Conservation (phyloP, 306 rosid genomes). For the Cucurbita maxima region DNA sequence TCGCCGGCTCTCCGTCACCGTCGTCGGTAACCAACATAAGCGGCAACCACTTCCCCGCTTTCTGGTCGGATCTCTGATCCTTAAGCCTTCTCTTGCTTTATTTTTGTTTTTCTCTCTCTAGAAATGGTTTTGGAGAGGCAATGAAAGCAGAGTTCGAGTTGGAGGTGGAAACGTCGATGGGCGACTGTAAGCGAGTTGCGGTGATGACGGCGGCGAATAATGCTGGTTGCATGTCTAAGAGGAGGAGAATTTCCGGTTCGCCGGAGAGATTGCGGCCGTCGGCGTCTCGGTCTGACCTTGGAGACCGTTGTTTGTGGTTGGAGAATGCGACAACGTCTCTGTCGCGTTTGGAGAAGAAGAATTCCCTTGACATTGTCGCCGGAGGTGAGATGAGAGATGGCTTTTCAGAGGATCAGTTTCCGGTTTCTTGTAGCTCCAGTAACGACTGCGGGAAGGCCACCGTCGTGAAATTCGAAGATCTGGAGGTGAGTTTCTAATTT, state of each 20-base stretch:
- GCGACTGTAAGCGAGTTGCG: constrained; percentile 30
- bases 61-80: neutral
- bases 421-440: constrained; percentile 33
- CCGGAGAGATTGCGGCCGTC: neutral
- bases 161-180: constrained; percentile 16
- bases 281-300: neutral
- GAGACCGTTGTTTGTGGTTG: neutral
- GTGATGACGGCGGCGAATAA: constrained; percentile 18
- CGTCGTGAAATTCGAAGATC: constrained; percentile 25
- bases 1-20: neutral
- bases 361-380: neutral
- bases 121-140: neutral
- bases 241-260: constrained; percentile 21
- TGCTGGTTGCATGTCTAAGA: constrained; percentile 28
- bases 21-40: neutral
- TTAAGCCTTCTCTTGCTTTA: neutral
- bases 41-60: neutral
- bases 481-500: constrained; percentile 34
- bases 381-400: constrained; percentile 2
- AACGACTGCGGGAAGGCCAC: constrained; percentile 15
- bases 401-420: constrained; percentile 15
- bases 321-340: constrained; percentile 7
- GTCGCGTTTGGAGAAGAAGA: constrained; percentile 9
- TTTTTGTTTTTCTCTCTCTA: neutral
- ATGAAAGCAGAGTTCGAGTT: neutral